A percentile compares a stretch with the other conserved stretches of the same genome.
Evolutionary conservation across 345 rosid genomes (phyloP).

Genomic region (Limnanthes douglasii): DNA sequence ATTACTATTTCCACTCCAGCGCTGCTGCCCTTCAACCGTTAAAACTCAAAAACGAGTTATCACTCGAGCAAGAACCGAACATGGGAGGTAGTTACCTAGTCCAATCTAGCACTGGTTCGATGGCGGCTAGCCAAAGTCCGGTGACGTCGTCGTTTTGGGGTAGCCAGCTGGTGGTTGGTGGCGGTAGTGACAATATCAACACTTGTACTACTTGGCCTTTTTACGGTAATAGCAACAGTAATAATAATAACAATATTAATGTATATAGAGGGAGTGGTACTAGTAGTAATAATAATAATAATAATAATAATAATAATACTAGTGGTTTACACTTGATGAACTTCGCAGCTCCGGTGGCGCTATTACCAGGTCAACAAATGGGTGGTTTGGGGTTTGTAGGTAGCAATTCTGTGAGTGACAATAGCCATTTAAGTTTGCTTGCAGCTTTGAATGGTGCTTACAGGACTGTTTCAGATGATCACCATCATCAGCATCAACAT

Average conservation of each 20-base stretch:
- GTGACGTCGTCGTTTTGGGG: slow-evolving; percentile 31
- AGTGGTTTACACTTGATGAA: slow-evolving; percentile 51
- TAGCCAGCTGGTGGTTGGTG: too few relatives aligned
- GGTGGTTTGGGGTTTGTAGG: slow-evolving; percentile 11
- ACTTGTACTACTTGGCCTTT: too few relatives aligned
- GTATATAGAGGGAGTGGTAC: too few relatives aligned
- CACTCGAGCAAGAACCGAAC: too few relatives aligned
- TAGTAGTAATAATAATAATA: too few relatives aligned
- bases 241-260: too few relatives aligned
- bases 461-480: slow-evolving; percentile 13
- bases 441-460: slow-evolving; percentile 37
- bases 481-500: too few relatives aligned
- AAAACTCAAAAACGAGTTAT: too few relatives aligned
- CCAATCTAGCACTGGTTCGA: slow-evolving; percentile 27
- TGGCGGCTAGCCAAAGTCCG: slow-evolving; percentile 20
- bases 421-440: slow-evolving; percentile 32
- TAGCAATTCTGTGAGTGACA: slow-evolving; percentile 12
- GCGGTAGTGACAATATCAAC: too few relatives aligned
- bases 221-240: too few relatives aligned
- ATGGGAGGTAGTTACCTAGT: slow-evolving; percentile 22
- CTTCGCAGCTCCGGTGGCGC: slow-evolving; percentile 37
- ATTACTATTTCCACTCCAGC: slow-evolving; percentile 5
- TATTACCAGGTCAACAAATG: slow-evolving; percentile 35
- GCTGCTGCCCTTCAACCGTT: too few relatives aligned
- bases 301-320: too few relatives aligned